Evolutionary conservation across 257 asterid genomes (phyloP).

Genomic region (Paulownia fortunei): DNA sequence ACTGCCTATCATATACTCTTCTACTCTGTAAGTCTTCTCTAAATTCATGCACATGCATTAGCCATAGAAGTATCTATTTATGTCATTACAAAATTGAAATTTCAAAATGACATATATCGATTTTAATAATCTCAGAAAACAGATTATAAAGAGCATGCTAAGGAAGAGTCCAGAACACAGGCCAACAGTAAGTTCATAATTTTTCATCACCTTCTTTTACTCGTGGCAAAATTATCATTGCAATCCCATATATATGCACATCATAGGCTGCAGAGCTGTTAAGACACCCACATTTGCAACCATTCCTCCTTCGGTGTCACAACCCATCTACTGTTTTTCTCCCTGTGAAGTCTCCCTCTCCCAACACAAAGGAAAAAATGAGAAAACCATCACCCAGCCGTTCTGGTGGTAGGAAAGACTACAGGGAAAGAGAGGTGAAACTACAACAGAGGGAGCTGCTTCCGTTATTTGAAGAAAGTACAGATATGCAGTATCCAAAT

Average conservation of each 20-base stretch:
- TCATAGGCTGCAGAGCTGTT: slow-evolving; percentile 88
- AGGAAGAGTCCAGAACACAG: slow-evolving; percentile 92
- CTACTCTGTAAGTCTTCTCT: slow-evolving; percentile 71
- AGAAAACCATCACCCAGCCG: slow-evolving; percentile 59
- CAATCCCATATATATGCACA: slow-evolving; percentile 16
- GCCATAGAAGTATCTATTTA: background rate
- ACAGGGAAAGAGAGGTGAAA: slow-evolving; percentile 46
- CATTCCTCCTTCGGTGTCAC: slow-evolving; percentile 78
- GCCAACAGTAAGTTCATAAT: slow-evolving; percentile 71
- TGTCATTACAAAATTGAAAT: background rate
- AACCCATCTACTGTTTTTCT: slow-evolving; percentile 80
- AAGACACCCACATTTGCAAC: slow-evolving; percentile 89
- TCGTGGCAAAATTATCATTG: background rate
- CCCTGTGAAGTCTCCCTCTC: slow-evolving; percentile 94
- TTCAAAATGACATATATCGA: slow-evolving; percentile 12
- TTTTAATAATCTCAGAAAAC: slow-evolving; percentile 66
- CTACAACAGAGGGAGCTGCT: slow-evolving; percentile 56
- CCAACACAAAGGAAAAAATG: slow-evolving; percentile 57
- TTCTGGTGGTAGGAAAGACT: slow-evolving; percentile 48
- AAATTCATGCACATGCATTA: background rate
- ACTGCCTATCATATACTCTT: slow-evolving; percentile 83
- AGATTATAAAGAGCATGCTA: slow-evolving; percentile 91
- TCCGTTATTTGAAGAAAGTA: slow-evolving; percentile 63
- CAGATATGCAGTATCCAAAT: slow-evolving; percentile 45
- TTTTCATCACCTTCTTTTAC: background rate